Evolutionary conservation across 148 eudicot genomes (phyloP).

Genomic region (Silene conica): DNA sequence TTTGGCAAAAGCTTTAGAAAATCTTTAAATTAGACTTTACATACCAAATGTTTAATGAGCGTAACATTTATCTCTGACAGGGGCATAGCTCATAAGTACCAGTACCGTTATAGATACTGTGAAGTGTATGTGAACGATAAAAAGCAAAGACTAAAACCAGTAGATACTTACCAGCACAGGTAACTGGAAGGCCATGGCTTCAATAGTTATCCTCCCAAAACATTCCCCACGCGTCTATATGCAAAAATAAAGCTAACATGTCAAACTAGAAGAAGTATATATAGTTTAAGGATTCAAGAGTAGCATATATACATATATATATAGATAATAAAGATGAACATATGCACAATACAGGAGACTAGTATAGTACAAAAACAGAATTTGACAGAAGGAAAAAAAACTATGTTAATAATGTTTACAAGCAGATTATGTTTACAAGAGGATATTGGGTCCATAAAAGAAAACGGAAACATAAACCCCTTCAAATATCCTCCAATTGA

Average conservation of each 20-base stretch:
- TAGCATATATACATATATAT: neutral
- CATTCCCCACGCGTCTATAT: slow-evolving; percentile 90
- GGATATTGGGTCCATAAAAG: neutral
- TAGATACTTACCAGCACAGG: slow-evolving; percentile 70
- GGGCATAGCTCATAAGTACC: neutral
- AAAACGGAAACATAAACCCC: neutral
- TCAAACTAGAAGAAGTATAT: neutral
- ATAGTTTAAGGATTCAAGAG: neutral
- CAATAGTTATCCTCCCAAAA: slow-evolving; percentile 96
- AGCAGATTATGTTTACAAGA: neutral
- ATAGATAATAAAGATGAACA: neutral
- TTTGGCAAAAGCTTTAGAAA: too few relatives aligned
- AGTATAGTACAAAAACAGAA: too few relatives aligned
- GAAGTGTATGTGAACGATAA: neutral
- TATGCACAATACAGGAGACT: neutral
- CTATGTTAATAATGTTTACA: too few relatives aligned
- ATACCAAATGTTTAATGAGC: neutral
- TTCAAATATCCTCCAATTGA: neutral
- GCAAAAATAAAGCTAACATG: neutral
- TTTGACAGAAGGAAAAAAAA: neutral
- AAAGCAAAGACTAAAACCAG: neutral
- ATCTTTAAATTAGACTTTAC: neutral
- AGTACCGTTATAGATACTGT: neutral
- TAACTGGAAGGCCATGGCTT: slow-evolving; percentile 98
- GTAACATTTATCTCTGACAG: neutral